Conservation (phyloP, 2,329 filamentous ascomycete species). For the Penicillium griseofulvum region DNA sequence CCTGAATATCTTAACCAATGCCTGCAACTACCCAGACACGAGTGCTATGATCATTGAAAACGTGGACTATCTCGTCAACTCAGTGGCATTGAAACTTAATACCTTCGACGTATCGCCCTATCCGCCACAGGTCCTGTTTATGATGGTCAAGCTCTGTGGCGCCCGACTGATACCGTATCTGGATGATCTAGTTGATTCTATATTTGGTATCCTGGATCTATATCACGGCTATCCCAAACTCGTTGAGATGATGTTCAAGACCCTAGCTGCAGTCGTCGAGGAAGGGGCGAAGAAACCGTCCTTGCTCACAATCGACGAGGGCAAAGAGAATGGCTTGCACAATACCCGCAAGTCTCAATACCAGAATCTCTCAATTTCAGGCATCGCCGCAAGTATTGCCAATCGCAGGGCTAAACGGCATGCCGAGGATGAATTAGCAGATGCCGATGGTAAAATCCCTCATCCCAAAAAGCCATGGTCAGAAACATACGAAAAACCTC, state of each 20-base stretch:
- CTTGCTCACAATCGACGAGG: conserved; percentile 46
- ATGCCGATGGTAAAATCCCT: conserved; percentile 22
- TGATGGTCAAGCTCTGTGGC: conserved; percentile 91
- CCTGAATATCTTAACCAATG: conserved; percentile 72
- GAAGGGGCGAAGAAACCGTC: conserved; percentile 65
- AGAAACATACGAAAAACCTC: conserved; percentile 25
- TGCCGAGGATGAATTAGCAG: conserved; percentile 21
- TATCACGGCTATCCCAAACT: conserved; percentile 90
- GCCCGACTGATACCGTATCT: conserved; percentile 79
- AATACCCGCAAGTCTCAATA: conserved; percentile 33
- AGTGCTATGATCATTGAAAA: conserved; percentile 83
- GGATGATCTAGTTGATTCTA: conserved; percentile 84
- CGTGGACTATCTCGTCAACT: conserved; percentile 94
- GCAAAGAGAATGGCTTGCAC: conserved; percentile 20
- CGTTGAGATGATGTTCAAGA: conserved; percentile 79
- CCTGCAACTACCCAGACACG: conserved; percentile 72
- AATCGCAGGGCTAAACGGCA: conserved; percentile 33
- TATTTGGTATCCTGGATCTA: conserved; percentile 89
- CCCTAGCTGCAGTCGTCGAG: conserved; percentile 77
- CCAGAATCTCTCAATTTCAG: conserved; percentile 31
- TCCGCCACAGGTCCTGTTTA: conserved; percentile 81
- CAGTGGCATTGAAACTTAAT: conserved; percentile 82
- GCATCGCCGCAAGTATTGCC: conserved; percentile 36
- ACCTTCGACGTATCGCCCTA: conserved; percentile 90
- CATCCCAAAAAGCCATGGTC: conserved; percentile 38